Evolutionary conservation across 768 basidiomycete genomes (phyloP).

Genomic region (Mycena leptocephala): DNA sequence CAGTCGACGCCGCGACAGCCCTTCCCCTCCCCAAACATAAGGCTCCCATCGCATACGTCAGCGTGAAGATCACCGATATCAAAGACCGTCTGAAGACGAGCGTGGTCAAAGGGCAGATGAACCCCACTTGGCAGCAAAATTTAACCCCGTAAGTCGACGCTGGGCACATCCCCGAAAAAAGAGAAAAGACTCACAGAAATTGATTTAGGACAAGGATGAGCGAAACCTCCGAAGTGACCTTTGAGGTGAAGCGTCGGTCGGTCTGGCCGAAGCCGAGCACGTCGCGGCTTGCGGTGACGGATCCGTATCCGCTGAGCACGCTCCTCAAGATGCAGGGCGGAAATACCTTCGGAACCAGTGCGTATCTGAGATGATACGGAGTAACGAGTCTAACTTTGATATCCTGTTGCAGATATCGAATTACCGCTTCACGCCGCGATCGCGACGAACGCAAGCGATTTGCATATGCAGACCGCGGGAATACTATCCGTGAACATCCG

Average conservation of each 20-base stretch:
- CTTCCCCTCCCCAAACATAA: conserved; percentile 12
- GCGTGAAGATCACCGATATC: conserved; percentile 20
- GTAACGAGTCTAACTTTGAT: neutral
- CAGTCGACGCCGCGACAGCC: conserved; percentile 28
- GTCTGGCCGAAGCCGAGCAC: conserved; percentile 29
- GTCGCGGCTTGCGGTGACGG: conserved; percentile 20
- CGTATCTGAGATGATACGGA: neutral
- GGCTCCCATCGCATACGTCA: conserved; percentile 22
- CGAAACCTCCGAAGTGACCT: conserved; percentile 21
- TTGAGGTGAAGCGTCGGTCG: conserved; percentile 32
- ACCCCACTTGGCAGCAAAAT: conserved; percentile 31
- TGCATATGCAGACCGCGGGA: neutral
- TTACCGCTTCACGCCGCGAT: conserved; percentile 20
- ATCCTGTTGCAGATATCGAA: conserved; percentile 18
- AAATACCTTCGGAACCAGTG: conserved; percentile 29
- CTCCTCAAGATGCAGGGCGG: conserved; percentile 34
- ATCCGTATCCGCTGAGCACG: conserved; percentile 29
- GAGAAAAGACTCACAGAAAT: neutral
- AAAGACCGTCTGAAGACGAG: conserved; percentile 25
- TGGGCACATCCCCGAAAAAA: neutral
- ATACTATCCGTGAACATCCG: conserved; percentile 24
- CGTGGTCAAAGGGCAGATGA: conserved; percentile 25
- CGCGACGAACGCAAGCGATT: neutral
- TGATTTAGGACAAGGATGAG: conserved; percentile 12
- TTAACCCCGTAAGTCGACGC: conserved; percentile 16